A percentile compares a stretch with the other conserved stretches of the same genome.
phyloP scores from a whole-genome alignment of 805 yeast species.

The Dipodascopsis uninucleata region DNA sequence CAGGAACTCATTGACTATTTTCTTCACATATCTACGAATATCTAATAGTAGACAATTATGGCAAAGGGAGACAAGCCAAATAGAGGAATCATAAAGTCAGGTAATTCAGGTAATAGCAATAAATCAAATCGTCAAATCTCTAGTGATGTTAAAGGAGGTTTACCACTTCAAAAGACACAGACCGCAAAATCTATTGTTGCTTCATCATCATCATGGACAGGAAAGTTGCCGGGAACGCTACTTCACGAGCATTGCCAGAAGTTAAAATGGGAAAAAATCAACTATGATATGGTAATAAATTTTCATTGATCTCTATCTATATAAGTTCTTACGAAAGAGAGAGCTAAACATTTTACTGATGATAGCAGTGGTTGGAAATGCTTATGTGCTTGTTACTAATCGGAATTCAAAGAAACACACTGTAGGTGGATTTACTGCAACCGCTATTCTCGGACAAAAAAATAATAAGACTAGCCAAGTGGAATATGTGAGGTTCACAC shows the following conservation, averaged over 20 bases:
- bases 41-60: too few relatives aligned
- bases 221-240: slow-evolving; percentile 83
- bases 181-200: slow-evolving; percentile 45
- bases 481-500: slow-evolving; percentile 53
- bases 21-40: too few relatives aligned
- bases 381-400: background rate
- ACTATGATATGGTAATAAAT: slow-evolving; percentile 64
- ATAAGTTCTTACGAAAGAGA: background rate
- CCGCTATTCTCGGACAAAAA: slow-evolving; percentile 61
- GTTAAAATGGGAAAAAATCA: slow-evolving; percentile 83
- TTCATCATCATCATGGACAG: slow-evolving; percentile 84
- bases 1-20: too few relatives aligned
- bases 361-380: background rate
- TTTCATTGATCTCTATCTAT: slow-evolving; percentile 27
- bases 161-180: slow-evolving; percentile 26
- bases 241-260: slow-evolving; percentile 85
- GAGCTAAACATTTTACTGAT: background rate
- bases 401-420: slow-evolving; percentile 36
- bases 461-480: slow-evolving; percentile 78
- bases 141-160: slow-evolving; percentile 2
- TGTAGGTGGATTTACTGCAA: slow-evolving; percentile 59
- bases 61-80: slow-evolving; percentile 19
- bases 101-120: slow-evolving; percentile 23
- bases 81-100: slow-evolving; percentile 19
- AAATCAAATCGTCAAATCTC: slow-evolving; percentile 9